Percentiles rank a stretch among this genome's conserved stretches.
Conservation (phyloP, 768 basidiomycete genomes). For the Lyophyllum shimeji region DNA sequence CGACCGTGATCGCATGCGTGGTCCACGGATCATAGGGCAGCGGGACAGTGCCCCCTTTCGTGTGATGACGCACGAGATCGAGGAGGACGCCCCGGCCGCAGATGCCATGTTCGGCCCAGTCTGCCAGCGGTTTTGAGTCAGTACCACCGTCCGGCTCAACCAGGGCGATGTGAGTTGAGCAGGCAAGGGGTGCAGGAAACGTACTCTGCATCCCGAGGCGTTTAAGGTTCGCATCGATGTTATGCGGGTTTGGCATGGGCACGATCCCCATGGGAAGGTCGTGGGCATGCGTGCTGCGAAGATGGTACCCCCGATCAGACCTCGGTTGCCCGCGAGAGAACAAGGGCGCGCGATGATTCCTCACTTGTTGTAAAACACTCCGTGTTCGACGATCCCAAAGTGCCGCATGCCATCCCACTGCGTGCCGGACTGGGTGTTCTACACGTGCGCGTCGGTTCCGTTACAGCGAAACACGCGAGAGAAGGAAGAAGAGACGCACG, state of each 20-base stretch:
- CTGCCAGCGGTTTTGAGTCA: conserved; percentile 29
- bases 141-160: conserved; percentile 1
- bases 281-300: conserved; percentile 39
- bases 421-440: conserved; percentile 73
- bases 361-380: conserved; percentile 34
- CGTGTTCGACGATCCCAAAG: conserved; percentile 50
- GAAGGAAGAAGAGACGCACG: conserved; percentile 23
- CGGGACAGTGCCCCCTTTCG: conserved; percentile 27
- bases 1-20: conserved; percentile 48
- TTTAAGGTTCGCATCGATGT: conserved; percentile 44
- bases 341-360: background rate
- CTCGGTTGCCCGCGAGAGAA: background rate
- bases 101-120: conserved; percentile 72
- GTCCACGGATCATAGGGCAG: conserved; percentile 69
- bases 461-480: background rate
- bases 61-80: conserved; percentile 58
- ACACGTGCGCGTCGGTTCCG: background rate
- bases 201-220: conserved; percentile 69
- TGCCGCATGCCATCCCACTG: conserved; percentile 73
- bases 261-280: conserved; percentile 45
- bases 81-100: conserved; percentile 68
- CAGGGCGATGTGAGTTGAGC: background rate
- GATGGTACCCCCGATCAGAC: background rate
- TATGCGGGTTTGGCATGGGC: conserved; percentile 45
- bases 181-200: conserved; percentile 20